phyloP scores from a whole-genome alignment of 371 early-diverging fungal species.

The Mycotypha africana region DNA sequence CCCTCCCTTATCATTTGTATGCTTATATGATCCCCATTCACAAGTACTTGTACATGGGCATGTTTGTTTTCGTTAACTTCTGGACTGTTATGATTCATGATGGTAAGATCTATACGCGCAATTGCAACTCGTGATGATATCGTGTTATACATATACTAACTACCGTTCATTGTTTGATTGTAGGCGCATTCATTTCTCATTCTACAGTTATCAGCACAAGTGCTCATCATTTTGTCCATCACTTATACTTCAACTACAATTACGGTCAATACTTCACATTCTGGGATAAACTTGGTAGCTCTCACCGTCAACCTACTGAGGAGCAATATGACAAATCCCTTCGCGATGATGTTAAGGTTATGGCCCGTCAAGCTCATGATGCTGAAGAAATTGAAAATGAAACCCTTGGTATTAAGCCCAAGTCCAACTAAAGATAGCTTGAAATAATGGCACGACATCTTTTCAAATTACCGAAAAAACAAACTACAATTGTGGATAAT shows the following conservation, averaged over 20 bases:
- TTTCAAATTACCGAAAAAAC: too few relatives aligned
- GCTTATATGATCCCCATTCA: constrained; percentile 89
- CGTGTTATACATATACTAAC: too few relatives aligned
- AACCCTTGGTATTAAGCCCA: constrained; percentile 1
- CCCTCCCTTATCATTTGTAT: constrained; percentile 90
- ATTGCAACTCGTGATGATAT: too few relatives aligned
- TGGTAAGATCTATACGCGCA: constrained; percentile 60
- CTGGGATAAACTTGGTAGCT: constrained; percentile 73
- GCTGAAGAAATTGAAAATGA: constrained; percentile 53
- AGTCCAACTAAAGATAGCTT: background rate
- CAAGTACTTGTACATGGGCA: constrained; percentile 74
- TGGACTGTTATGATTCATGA: constrained; percentile 98
- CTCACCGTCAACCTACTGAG: constrained; percentile 66
- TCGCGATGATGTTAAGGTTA: constrained; percentile 58
- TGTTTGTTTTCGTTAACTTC: constrained; percentile 87
- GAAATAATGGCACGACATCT: too few relatives aligned
- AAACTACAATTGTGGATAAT: too few relatives aligned
- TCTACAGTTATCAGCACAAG: constrained; percentile 72
- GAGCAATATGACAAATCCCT: constrained; percentile 61
- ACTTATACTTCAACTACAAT: constrained; percentile 97
- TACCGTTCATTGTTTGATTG: background rate
- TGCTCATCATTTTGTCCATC: constrained; percentile 95
- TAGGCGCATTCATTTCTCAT: constrained; percentile 58
- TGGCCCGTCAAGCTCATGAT: constrained; percentile 64
- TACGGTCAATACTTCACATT: constrained; percentile 95